A percentile compares a stretch with the other conserved stretches of the same genome.
Evolutionary conservation across 2,329 filamentous ascomycete species (phyloP).

Genomic region (Penicillium freii): DNA sequence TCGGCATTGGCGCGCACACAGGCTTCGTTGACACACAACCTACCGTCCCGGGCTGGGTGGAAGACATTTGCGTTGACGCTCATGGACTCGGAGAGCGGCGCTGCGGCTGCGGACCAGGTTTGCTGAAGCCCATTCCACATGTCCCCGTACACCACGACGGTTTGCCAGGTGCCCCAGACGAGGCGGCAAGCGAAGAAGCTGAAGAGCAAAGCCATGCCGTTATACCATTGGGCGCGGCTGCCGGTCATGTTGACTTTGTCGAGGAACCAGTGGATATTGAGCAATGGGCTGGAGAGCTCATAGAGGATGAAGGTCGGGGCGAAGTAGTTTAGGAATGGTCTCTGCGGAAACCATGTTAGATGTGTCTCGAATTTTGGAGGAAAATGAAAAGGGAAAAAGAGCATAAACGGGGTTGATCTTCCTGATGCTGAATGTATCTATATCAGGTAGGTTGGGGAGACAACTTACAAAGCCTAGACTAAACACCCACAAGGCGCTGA

Average conservation of each 20-base stretch:
- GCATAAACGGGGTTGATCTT: background rate
- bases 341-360: constrained; percentile 40
- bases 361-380: background rate
- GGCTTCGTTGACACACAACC: constrained; percentile 38
- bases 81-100: constrained; percentile 28
- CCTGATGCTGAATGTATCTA: background rate
- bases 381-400: background rate
- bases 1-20: constrained; percentile 45
- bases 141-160: constrained; percentile 58
- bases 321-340: constrained; percentile 66
- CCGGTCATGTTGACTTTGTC: constrained; percentile 67
- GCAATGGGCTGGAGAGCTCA: constrained; percentile 64
- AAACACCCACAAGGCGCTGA: constrained; percentile 61
- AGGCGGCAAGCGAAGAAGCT: constrained; percentile 63
- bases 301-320: constrained; percentile 65
- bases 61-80: constrained; percentile 38
- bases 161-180: constrained; percentile 62
- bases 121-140: constrained; percentile 55
- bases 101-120: constrained; percentile 34
- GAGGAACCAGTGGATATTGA: constrained; percentile 70
- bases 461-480: constrained; percentile 61
- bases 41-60: constrained; percentile 30
- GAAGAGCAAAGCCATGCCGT: constrained; percentile 58
- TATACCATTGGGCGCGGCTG: constrained; percentile 60
- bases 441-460: background rate